Conservation (phyloP, 495 filamentous ascomycete genomes). For the Neurospora discreta region DNA sequence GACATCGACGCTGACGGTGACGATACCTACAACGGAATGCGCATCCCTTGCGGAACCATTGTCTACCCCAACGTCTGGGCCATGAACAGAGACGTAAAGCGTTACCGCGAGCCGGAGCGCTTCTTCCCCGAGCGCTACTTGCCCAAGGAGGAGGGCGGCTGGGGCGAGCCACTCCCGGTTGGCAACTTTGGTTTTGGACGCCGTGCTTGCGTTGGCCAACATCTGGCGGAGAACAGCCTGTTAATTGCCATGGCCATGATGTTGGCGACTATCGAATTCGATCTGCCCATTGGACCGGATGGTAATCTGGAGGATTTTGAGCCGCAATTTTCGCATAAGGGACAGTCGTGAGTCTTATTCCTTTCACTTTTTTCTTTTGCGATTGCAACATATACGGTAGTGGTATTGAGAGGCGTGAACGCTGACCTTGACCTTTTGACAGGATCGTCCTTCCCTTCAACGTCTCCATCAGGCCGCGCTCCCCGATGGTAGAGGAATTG, state of each 20-base stretch:
- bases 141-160: conserved; percentile 30
- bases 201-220: conserved; percentile 18
- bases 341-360: conserved; percentile 17
- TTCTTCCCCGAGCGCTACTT: conserved; percentile 39
- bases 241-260: conserved; percentile 19
- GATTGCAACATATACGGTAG: too few relatives aligned
- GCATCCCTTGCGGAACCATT: conserved; percentile 36
- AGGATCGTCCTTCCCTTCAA: conserved; percentile 18
- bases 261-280: conserved; percentile 17
- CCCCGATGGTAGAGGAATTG: background rate
- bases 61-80: conserved; percentile 38
- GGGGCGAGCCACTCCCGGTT: conserved; percentile 36
- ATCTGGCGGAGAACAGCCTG: conserved; percentile 22
- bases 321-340: conserved; percentile 20
- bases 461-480: conserved; percentile 7
- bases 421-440: background rate
- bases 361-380: too few relatives aligned
- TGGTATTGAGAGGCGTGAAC: too few relatives aligned
- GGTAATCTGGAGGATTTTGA: conserved; percentile 15
- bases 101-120: conserved; percentile 28
- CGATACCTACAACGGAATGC: conserved; percentile 39
- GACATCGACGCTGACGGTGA: conserved; percentile 23
- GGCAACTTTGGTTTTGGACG: conserved; percentile 45
- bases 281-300: conserved; percentile 15
- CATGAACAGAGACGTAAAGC: conserved; percentile 30